Evolutionary conservation across 805 yeast genomes (phyloP).

Genomic region (Metschnikowia hibisci): DNA sequence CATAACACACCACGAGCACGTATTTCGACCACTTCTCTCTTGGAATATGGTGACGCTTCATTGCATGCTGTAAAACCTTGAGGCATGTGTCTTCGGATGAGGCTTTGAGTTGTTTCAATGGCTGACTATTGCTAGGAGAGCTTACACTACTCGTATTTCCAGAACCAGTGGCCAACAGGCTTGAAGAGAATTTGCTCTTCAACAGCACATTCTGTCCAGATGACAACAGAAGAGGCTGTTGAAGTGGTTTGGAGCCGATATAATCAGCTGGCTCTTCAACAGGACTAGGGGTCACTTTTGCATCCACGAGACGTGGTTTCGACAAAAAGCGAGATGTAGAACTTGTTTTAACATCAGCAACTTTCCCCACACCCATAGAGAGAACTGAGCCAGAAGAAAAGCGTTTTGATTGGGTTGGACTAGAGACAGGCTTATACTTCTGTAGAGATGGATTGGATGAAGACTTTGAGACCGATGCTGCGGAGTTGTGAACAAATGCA

Average conservation of each 20-base stretch:
- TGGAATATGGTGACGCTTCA: conserved; percentile 76
- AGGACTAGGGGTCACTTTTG: conserved; percentile 8
- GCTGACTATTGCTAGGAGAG: conserved; percentile 34
- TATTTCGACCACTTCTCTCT: conserved; percentile 84
- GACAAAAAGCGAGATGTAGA: conserved; percentile 9
- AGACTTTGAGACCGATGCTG: conserved; percentile 1
- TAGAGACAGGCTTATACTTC: conserved; percentile 8
- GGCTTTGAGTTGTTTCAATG: conserved; percentile 78
- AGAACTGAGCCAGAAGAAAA: conserved; percentile 36
- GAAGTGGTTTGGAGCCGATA: conserved; percentile 1
- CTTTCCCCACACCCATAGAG: conserved; percentile 42
- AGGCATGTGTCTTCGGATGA: conserved; percentile 89
- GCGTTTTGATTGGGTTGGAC: conserved; percentile 28
- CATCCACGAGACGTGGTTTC: conserved; percentile 16
- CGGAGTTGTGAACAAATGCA: conserved; percentile 3
- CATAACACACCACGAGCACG: conserved; percentile 84
- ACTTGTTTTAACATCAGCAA: conserved; percentile 19
- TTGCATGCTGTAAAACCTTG: conserved; percentile 81
- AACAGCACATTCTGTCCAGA: conserved; percentile 2
- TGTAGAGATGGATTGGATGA: conserved; percentile 2
- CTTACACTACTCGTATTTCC: conserved; percentile 3
- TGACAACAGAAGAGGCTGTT: conserved; percentile 2
- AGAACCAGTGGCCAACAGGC: conserved; percentile 8
- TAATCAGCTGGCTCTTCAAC: conserved; percentile 8
- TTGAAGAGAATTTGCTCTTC: conserved; percentile 11